Conservation (phyloP, 1,139 yeast genomes). For the Nakaseomyces sp. region DNA sequence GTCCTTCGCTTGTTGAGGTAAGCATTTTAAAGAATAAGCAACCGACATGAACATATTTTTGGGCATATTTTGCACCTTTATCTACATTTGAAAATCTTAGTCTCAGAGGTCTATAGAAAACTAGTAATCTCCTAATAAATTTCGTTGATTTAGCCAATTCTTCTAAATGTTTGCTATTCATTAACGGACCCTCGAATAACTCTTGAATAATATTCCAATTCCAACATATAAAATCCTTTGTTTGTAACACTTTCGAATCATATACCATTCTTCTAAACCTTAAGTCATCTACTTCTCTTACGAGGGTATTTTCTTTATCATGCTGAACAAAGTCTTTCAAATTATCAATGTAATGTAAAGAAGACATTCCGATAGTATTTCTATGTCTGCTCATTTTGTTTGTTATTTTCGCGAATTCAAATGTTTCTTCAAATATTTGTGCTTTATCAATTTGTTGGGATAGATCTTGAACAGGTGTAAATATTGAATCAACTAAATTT, state of each 20-base stretch:
- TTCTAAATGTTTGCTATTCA: constrained; percentile 63
- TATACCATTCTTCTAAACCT: constrained; percentile 59
- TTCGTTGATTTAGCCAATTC: constrained; percentile 75
- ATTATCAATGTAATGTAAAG: constrained; percentile 22
- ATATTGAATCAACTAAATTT: constrained; percentile 34
- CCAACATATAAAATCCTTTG: constrained; percentile 81
- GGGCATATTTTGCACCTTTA: constrained; percentile 41
- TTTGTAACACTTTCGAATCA: constrained; percentile 62
- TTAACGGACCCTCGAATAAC: constrained; percentile 70
- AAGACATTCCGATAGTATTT: constrained; percentile 31
- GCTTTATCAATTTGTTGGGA: constrained; percentile 11
- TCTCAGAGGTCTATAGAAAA: constrained; percentile 88
- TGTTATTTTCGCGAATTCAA: constrained; percentile 41
- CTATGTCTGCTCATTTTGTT: constrained; percentile 35
- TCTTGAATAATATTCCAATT: constrained; percentile 68
- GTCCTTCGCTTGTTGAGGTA: constrained; percentile 57
- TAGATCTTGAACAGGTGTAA: constrained; percentile 11
- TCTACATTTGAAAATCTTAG: constrained; percentile 64
- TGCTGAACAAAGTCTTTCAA: constrained; percentile 34
- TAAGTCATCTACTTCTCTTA: constrained; percentile 55
- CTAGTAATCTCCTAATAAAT: constrained; percentile 71
- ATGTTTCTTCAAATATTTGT: constrained; percentile 24
- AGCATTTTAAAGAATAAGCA: constrained; percentile 61
- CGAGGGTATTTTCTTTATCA: constrained; percentile 38
- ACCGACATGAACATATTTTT: constrained; percentile 58